Base-by-base conservation (phyloP, 169 alveolate genomes). In the Cryptosporidium ryanae region DNA sequence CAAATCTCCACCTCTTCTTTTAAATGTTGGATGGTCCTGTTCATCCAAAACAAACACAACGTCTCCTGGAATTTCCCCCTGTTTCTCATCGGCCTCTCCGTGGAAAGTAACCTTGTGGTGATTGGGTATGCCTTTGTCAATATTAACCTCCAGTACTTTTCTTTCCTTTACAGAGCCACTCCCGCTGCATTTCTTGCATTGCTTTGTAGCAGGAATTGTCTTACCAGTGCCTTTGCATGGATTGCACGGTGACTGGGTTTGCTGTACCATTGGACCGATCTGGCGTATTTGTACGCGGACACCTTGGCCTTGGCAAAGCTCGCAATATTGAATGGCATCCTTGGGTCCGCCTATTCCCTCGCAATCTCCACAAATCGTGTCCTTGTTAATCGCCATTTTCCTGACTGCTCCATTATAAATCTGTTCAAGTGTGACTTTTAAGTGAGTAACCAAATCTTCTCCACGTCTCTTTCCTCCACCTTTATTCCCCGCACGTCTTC, bases 291-390 rank as follows among this genome's bases (percentile, higher is more conserved):
- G 96, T 5, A 93, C 94, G 13, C 96, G 91, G 15, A 93, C 91
- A 15, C 99, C 96, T 48, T 94, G 96, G 27, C 99, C 99, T 71
- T 96, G 95, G 90, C 99, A 98, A 61, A 91, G 95, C 38, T 70
- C 84, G 87, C 99, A 98, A n/a, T 93, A 93, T 55, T 92, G 92
- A 32, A 95, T 92, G 3, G 98, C 97, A 54, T 95, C 98, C 76
- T 96, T 94, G 0, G 98, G 96, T 1, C 99, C 99, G 1, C 99
- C 99, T 65, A 90, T 93, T 38, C 99, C 99, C 65, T 97, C 97
- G 89, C 99, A 98, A 61, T 92, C 92, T 44, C 93, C 92, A 93
- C 99, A 98, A 43, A 96, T 92, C 63, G 97, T 94, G 43, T 95
- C 97, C 92, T 98, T 95, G 71, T 96, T 95, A 48, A 97, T 96